These are phyloP conservation scores for Stemphylium lycopersici DNA, from an alignment of 2,329 filamentous ascomycete genomes.

Conservation along the genomic window DNA sequence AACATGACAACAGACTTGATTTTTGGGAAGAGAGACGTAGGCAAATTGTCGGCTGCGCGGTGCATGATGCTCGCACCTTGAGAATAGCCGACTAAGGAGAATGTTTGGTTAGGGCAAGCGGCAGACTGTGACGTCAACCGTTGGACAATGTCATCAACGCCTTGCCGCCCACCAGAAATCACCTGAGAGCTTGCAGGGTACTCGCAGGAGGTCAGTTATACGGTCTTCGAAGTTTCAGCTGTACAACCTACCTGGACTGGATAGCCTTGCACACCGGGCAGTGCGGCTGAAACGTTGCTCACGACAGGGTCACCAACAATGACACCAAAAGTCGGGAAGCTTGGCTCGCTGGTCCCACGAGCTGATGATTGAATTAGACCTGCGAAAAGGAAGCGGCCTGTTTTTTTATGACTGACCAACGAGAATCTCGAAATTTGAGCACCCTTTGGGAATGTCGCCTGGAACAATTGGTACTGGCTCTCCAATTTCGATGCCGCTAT, in stretches of 20 bases:
- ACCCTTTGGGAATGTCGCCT: conserved; percentile 4
- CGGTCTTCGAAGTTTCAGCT: no score
- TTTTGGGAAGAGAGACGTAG: not conserved
- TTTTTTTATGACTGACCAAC: not conserved
- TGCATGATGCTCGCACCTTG: conserved; percentile 12
- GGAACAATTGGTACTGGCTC: conserved; percentile 6
- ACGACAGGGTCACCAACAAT: conserved; percentile 9
- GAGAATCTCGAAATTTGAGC: conserved; percentile 8
- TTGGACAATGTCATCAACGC: conserved; percentile 6
- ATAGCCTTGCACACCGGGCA: conserved; percentile 9
- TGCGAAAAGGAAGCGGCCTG: not conserved
- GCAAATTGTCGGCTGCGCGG: conserved; percentile 1
- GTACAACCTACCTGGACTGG: conserved; percentile 2
- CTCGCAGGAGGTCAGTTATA: not conserved
- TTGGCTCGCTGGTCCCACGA: conserved; percentile 8
- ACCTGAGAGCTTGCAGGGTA: conserved; percentile 8
- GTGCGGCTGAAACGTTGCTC: conserved; percentile 6
- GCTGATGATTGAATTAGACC: not conserved
- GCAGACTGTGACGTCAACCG: not conserved
- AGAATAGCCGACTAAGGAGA: conserved; percentile 3
- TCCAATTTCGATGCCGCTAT: conserved; percentile 1
- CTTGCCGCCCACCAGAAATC: conserved; percentile 5
- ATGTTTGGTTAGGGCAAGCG: conserved; percentile 8
- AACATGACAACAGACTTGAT: conserved; percentile 10
- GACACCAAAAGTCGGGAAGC: conserved; percentile 6